Conservation (phyloP, 1,284 basidiomycete species). For the Ustilago hordei region DNA sequence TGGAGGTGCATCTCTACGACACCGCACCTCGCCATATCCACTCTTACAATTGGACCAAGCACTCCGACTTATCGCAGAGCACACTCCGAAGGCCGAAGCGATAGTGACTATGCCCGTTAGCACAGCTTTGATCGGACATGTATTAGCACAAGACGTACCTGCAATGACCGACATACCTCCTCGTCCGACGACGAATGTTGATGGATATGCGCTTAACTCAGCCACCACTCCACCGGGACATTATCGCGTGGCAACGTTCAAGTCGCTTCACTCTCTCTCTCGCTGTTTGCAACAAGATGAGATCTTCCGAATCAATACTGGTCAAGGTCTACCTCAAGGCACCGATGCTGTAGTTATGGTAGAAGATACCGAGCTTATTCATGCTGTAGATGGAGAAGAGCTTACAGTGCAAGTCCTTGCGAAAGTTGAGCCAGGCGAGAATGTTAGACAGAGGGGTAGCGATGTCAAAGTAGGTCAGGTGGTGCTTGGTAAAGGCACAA, state of each 20-base stretch:
- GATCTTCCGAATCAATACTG: constrained; percentile 65
- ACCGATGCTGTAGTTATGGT: constrained; percentile 88
- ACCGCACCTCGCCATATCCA: constrained; percentile 78
- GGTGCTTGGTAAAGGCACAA: constrained; percentile 77
- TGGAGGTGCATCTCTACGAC: constrained; percentile 55
- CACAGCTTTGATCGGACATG: constrained; percentile 75
- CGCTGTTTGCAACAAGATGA: constrained; percentile 21
- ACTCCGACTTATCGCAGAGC: constrained; percentile 74
- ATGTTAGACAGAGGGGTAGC: constrained; percentile 79
- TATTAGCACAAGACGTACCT: constrained; percentile 81
- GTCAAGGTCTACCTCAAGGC: constrained; percentile 77
- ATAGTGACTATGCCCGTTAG: constrained; percentile 57
- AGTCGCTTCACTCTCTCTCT: constrained; percentile 13
- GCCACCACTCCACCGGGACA: constrained; percentile 72
- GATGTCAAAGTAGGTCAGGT: constrained; percentile 79
- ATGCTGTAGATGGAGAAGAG: constrained; percentile 75
- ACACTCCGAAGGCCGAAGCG: constrained; percentile 69
- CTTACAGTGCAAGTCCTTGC: constrained; percentile 77
- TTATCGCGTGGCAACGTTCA: constrained; percentile 79
- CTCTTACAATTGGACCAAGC: constrained; percentile 79
- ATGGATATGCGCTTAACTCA: constrained; percentile 81
- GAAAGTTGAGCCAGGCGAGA: constrained; percentile 78
- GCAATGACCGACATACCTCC: constrained; percentile 74
- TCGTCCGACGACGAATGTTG: constrained; percentile 80
- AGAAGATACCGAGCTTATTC: constrained; percentile 83